Base-by-base conservation (phyloP, 2,329 filamentous ascomycete genomes). In the Beauveria medogensis region DNA sequence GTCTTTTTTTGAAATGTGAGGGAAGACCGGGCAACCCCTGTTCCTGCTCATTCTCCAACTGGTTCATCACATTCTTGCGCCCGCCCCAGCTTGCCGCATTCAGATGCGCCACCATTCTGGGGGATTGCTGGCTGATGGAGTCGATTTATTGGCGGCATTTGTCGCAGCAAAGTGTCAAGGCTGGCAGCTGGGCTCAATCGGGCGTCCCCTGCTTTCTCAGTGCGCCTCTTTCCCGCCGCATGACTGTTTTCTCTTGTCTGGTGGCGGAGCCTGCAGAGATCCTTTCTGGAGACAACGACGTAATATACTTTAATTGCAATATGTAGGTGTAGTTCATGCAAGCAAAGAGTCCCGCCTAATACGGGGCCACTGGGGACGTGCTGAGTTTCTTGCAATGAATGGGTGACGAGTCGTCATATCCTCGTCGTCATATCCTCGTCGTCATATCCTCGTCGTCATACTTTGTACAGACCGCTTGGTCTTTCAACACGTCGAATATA, bases 301-400 rank as follows among this genome's bases (percentile, higher is more conserved):
- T 20, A 48, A 57, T 57, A 47, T 46, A 28, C 55, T 48, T 26
- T 40, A 44, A 30, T 53, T 43, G 14, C 26, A 37, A 56, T 57
- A 47, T 57, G 54, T 47, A 28, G 7, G 28, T 20, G 28, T 37
- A 30, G 54, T 56, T 56, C 54, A 56, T 56, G 54, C 54, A 46
- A 30, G 43, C 43, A 40, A 48, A 47, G 26, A 37, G 54, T 47
- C 30, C 43, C 43, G 54, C 24, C 20, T 6, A 37, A 18, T 47
- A 48, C 7, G 18, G 50, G 30, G 16, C 28, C 8, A 3, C 28
- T 30, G 28, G 28, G 28, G 28, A 8, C 16, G 14, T 41, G 34
- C 20, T 41, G 34, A 22, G 26, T 14, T 30, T 22, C 14, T 52
- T 30, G 30, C 18, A 9, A 47, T 34, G 3, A 46, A 34, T 14